These are phyloP conservation scores for Fusarium globosum DNA, from an alignment of 2,329 filamentous ascomycete species.

Conservation along the genomic window DNA sequence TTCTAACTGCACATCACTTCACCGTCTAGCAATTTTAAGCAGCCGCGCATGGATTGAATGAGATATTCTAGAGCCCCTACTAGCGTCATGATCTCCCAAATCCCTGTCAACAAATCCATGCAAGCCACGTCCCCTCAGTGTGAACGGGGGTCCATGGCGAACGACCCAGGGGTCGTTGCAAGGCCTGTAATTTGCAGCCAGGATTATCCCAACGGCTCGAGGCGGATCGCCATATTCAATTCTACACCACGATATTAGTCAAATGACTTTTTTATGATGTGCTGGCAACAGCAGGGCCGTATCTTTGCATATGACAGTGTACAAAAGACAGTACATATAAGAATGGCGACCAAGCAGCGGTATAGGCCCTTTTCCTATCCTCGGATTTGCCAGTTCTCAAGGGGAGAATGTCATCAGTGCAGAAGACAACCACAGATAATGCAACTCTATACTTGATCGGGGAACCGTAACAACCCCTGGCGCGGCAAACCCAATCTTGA, in stretches of 20 bases:
- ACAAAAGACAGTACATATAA: background rate
- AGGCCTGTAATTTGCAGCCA: constrained; percentile 25
- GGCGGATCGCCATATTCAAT: constrained; percentile 15
- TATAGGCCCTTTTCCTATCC: background rate
- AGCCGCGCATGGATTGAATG: constrained; percentile 2
- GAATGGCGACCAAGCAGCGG: background rate
- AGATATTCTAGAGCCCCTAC: constrained; percentile 16
- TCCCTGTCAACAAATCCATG: constrained; percentile 33
- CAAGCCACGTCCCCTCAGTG: constrained; percentile 23
- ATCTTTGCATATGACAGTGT: background rate
- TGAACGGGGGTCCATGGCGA: background rate
- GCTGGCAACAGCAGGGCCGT: constrained; percentile 5
- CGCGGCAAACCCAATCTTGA: constrained; percentile 19
- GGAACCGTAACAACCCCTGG: constrained; percentile 2
- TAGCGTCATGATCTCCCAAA: constrained; percentile 41
- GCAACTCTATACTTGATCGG: constrained; percentile 10
- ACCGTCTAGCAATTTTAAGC: constrained; percentile 4
- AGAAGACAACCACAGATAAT: background rate
- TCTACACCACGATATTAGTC: constrained; percentile 1
- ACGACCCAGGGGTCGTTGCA: constrained; percentile 7
- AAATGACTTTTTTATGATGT: constrained; percentile 2
- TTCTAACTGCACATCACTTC: background rate
- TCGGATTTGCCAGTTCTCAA: background rate
- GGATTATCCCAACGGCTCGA: constrained; percentile 28
- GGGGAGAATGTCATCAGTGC: constrained; percentile 10